Conservation (phyloP, 768 basidiomycete genomes). For the Hortiboletus campestris region DNA sequence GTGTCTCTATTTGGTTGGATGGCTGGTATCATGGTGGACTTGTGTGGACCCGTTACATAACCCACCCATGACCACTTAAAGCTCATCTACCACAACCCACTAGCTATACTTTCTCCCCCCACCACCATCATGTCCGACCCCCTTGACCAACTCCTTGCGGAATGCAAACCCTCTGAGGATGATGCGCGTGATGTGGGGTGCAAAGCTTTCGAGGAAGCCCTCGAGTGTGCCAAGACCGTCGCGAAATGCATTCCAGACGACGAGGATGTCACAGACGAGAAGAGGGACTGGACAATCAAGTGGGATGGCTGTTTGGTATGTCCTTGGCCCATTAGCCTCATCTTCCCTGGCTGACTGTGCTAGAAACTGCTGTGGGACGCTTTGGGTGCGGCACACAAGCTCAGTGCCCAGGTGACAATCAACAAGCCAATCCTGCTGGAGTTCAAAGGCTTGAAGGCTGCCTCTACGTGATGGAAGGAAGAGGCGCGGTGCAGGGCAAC, state of each 20-base stretch:
- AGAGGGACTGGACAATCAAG: not conserved
- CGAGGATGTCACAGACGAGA: not conserved
- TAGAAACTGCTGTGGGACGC: not conserved
- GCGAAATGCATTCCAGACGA: not conserved
- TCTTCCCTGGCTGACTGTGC: not conserved
- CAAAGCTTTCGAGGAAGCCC: not conserved
- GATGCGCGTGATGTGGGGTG: not conserved
- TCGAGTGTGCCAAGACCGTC: not conserved
- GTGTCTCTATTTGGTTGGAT: no score
- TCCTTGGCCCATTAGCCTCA: not conserved
- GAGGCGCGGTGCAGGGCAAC: not conserved
- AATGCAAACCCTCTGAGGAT: not conserved
- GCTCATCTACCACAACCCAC: not conserved
- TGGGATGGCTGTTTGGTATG: not conserved
- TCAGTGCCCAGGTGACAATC: not conserved
- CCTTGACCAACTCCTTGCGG: not conserved
- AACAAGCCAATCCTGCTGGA: not conserved
- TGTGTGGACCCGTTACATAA: no score
- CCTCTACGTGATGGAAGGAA: not conserved
- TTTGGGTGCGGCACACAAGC: not conserved
- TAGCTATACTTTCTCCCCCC: not conserved
- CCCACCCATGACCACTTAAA: no score
- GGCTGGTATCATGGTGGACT: no score
- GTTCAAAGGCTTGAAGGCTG: not conserved
- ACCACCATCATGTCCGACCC: not conserved